Evolutionary conservation across 179 eudicot genomes (phyloP).

Genomic region (Gypsophila paniculata): DNA sequence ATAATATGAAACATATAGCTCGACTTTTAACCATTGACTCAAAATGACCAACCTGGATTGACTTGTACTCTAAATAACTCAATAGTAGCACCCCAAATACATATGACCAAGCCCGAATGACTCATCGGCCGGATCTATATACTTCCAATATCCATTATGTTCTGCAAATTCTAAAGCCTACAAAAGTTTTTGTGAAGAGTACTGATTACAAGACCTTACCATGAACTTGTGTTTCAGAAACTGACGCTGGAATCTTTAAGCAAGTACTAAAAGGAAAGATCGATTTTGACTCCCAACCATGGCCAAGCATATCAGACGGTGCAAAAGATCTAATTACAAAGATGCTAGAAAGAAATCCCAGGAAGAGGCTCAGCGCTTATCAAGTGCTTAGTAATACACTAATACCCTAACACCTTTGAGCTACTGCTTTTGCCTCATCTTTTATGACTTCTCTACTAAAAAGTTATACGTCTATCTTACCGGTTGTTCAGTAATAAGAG

Average conservation of each 20-base stretch:
- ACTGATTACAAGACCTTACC: constrained; percentile 9
- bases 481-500: neutral
- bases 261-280: constrained; percentile 36
- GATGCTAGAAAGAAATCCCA: constrained; percentile 41
- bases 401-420: constrained; percentile 15
- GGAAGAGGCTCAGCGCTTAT: constrained; percentile 36
- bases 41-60: too few relatives aligned
- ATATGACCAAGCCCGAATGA: neutral
- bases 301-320: constrained; percentile 41
- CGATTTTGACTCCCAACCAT: constrained; percentile 33
- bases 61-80: too few relatives aligned
- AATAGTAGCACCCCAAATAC: too few relatives aligned
- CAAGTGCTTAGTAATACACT: constrained; percentile 45
- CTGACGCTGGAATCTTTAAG: constrained; percentile 39
- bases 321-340: constrained; percentile 40
- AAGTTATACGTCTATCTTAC: neutral
- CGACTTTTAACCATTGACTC: neutral
- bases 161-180: neutral
- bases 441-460: constrained; percentile 5
- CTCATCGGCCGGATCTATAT: neutral
- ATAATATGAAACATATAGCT: too few relatives aligned
- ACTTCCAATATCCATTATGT: neutral
- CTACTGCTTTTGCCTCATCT: neutral
- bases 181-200: neutral
- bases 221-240: constrained; percentile 23